Base-by-base conservation (phyloP, 352 stramenopile species). In the Plasmopara viticola region DNA sequence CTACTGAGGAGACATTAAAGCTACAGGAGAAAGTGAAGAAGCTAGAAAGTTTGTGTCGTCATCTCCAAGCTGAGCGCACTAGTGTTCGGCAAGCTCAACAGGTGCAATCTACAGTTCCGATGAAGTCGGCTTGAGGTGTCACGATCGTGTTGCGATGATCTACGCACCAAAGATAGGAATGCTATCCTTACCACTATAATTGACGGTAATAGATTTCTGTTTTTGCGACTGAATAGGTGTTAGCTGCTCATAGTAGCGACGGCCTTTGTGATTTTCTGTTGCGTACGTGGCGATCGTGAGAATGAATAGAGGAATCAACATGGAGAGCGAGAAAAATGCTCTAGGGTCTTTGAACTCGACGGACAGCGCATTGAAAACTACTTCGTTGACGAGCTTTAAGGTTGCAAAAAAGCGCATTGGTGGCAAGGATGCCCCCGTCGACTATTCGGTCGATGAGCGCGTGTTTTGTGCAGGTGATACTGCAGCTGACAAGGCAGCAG, bases 11-110 rank as follows among this genome's bases (percentile, higher is more conserved):
- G 44, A 81, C 72, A 12, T 51, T 80, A n/a, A 86, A 83, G 57
- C 55, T 84, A 34, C 75, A 79, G 13, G 84, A 92, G 39, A 91
- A 92, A 62, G 72, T 94, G 33, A 86, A 79, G 57, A 90, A 84
- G 54, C 73, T 94, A 6, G 84, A 94, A 46, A 87, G 58, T 49
- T 57, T 94, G 33, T 94, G 84, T 48, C 84, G 84, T 42, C 74
- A 82, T 48, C 65, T 94, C 25, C 84, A 94, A 64, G 84, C 78
- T 0, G 84, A 94, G 58, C 76, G 78, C 38, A 90, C 86, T 47
- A 81, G 65, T 48, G 49, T 60, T 39, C 62, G 62, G 33, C 70
- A 78, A 43, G 47, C 54, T 8, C 53, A 71, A 28, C 58, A 64
- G 48, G 54, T 45, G 15, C 54, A 70, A 59, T 43, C 53, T 3